Conservation (phyloP, 2,329 filamentous ascomycete species). For the Monosporascus sp. region DNA sequence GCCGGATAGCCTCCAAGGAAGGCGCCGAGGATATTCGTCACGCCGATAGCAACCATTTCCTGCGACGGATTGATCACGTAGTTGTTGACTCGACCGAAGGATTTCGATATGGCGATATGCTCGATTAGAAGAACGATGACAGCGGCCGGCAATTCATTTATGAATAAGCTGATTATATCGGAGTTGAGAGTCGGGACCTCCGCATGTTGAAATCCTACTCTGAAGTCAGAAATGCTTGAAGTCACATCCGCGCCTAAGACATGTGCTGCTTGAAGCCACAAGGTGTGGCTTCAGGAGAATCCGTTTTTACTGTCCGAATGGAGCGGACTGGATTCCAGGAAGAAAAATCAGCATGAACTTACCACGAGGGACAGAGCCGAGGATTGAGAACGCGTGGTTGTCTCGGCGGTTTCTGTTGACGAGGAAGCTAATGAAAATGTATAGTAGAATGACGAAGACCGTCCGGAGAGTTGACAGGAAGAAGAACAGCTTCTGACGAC, state of each 20-base stretch:
- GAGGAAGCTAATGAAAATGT: conserved; percentile 84
- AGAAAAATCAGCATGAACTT: conserved; percentile 13
- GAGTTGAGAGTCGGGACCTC: conserved; percentile 64
- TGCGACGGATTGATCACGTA: conserved; percentile 95
- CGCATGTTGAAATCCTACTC: conserved; percentile 69
- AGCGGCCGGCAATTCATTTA: conserved; percentile 69
- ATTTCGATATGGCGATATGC: conserved; percentile 95
- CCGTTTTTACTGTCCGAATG: no score
- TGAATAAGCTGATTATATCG: conserved; percentile 62
- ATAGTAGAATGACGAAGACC: conserved; percentile 85
- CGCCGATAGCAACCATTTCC: conserved; percentile 89
- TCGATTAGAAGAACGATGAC: conserved; percentile 95
- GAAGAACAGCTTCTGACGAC: conserved; percentile 70
- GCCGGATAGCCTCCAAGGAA: conserved; percentile 90
- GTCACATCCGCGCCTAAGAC: conserved; percentile 2
- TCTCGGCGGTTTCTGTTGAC: conserved; percentile 64
- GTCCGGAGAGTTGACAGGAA: conserved; percentile 88
- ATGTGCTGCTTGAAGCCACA: no score
- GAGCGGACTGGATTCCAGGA: no score
- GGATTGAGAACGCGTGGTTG: conserved; percentile 65
- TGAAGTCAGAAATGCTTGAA: conserved; percentile 11
- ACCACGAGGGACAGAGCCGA: conserved; percentile 74
- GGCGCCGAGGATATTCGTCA: conserved; percentile 83
- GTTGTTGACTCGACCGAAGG: conserved; percentile 92
- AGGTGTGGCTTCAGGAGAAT: no score